Conservation (phyloP, 2,329 filamentous ascomycete species). For the Samsoniella hepiali region DNA sequence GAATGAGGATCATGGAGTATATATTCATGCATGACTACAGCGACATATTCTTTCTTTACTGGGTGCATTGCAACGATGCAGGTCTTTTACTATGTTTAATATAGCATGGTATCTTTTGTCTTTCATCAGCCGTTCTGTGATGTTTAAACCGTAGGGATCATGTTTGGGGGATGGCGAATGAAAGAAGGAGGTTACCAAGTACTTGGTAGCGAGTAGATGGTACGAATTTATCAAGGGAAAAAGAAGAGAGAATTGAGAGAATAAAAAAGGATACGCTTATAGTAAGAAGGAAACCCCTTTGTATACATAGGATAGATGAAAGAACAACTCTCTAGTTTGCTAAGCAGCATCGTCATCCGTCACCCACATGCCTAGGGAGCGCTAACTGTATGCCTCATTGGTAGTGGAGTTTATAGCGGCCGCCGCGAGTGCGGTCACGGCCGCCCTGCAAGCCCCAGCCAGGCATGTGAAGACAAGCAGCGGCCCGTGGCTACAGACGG, state of each 20-base stretch:
- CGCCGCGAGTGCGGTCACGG: neutral
- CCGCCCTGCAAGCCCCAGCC: neutral
- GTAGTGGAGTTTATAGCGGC: neutral
- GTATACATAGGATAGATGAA: too few relatives aligned
- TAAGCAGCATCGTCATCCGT: neutral
- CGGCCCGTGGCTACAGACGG: neutral
- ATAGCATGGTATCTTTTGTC: neutral
- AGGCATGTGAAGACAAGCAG: neutral
- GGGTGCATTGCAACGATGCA: neutral
- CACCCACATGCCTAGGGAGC: neutral
- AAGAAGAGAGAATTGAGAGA: too few relatives aligned
- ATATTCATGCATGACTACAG: conserved; percentile 7
- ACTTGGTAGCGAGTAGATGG: too few relatives aligned
- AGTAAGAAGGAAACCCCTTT: too few relatives aligned
- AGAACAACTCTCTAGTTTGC: neutral
- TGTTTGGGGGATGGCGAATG: too few relatives aligned
- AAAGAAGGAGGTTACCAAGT: too few relatives aligned
- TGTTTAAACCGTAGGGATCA: neutral
- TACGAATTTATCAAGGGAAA: too few relatives aligned
- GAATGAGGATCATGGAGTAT: conserved; percentile 1
- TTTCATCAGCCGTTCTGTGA: neutral
- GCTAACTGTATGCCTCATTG: neutral
- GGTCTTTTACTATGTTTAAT: neutral
- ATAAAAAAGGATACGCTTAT: too few relatives aligned
- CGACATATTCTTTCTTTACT: conserved; percentile 6